These are phyloP conservation scores for Chlamydomonas schloesseri DNA, from an alignment of 139 green algal genomes.

Conservation along the genomic window DNA sequence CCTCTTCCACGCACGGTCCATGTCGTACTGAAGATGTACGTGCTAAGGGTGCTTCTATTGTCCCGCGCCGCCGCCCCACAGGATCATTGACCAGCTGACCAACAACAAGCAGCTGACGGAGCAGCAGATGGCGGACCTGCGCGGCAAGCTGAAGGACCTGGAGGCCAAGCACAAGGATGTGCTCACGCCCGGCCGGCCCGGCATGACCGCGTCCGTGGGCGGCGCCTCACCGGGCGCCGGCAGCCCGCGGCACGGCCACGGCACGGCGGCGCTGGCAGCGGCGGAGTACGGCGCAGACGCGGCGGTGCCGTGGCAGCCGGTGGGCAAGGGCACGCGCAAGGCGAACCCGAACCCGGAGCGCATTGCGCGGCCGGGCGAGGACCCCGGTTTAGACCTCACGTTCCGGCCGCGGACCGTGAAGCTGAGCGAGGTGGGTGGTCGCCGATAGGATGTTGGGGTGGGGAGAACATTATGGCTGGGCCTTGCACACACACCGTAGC, in stretches of 20 bases:
- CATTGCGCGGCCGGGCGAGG: slow-evolving; percentile 41
- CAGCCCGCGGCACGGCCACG: background rate
- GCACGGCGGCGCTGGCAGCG: background rate
- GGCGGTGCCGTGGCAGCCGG: slow-evolving; percentile 28
- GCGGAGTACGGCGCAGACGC: slow-evolving; percentile 27
- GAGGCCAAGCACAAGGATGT: slow-evolving; percentile 40
- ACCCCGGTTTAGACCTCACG: slow-evolving; percentile 48
- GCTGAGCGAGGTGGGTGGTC: background rate
- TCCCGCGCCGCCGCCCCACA: too few species aligned
- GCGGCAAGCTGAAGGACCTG: slow-evolving; percentile 41
- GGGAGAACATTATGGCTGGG: too few species aligned
- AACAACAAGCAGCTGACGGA: slow-evolving; percentile 53
- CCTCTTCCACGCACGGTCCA: too few species aligned
- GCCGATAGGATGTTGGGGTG: too few species aligned
- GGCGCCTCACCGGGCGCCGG: background rate
- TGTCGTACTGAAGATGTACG: too few species aligned
- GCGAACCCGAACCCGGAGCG: slow-evolving; percentile 38
- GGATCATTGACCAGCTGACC: slow-evolving; percentile 56
- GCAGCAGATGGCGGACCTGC: slow-evolving; percentile 42
- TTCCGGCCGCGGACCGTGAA: slow-evolving; percentile 34
- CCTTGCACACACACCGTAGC: too few species aligned
- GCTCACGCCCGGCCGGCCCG: background rate
- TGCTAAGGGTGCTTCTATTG: too few species aligned
- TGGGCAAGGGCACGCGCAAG: background rate
- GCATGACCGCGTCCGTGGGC: slow-evolving; percentile 18